Evolutionary conservation across 352 stramenopile genomes (phyloP), one percentile per base, ranked within the genome.

Genomic region (Phytopythium vexans): DNA sequence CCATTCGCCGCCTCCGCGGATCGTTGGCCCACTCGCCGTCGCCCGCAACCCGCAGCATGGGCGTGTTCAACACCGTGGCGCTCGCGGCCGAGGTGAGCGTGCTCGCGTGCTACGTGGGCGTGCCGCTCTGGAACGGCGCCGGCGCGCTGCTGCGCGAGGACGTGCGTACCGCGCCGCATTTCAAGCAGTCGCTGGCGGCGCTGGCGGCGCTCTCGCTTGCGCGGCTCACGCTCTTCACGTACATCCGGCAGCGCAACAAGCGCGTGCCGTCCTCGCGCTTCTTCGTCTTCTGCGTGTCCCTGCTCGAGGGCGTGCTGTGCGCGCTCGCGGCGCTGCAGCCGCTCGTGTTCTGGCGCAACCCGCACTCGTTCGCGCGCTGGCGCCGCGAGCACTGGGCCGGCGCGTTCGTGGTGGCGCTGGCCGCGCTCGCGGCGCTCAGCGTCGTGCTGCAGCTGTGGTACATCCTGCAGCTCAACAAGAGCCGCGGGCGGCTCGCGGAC

Each of bases 201-300:
- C 67, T 88, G 34, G 64, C 74, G 8, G 52, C 63, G 33, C 66
- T 94, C 31, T 77, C 79, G 4, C 35, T 86, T 33, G 21, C 75
- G 21, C 81, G 83, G 14, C 49, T 83, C 49, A 48, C 66, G 43
- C 62, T 89, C 46, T 92, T 94, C 56, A 64, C 77, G 39, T 85
- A 84, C 67, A 82, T 91, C 35, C 77, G 81, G 0, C 65, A 75
- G 15, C 60, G 71, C 42, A 91, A 81, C 62, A 89, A 92, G 62
- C 81, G 63, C 54, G 74, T 77, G 35, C 79, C 82, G 38, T 82
- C 79, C 33, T 91, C 83, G 40, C 81, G 83, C 12, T 73, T 65
- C 55, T 92, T 94, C 55, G 81, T 94, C 21, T 89, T 94, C 53
- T 66, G 87, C 31, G 80, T 91, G 33, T 88, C 86, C 11, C 76